phyloP scores from a whole-genome alignment of 768 basidiomycete genomes.

The Macrolepiota fuliginosa region DNA sequence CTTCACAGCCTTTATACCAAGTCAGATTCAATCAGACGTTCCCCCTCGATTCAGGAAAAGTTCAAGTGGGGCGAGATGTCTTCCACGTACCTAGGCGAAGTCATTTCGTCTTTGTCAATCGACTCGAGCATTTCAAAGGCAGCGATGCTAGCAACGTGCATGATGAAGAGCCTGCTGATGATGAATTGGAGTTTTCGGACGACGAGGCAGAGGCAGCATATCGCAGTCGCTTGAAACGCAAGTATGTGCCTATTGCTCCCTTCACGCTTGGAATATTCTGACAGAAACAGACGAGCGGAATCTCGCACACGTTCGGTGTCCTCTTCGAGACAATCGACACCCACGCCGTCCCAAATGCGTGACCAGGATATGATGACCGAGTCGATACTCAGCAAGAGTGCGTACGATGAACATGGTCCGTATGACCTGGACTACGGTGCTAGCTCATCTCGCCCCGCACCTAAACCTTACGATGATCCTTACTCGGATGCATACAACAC shows the following conservation, averaged over 20 bases:
- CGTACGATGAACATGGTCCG: slow-evolving; percentile 64
- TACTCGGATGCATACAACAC: slow-evolving; percentile 51
- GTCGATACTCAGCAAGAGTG: slow-evolving; percentile 47
- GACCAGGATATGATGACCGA: slow-evolving; percentile 53
- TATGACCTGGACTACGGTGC: slow-evolving; percentile 65
- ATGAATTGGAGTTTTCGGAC: slow-evolving; percentile 93
- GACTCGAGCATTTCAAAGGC: slow-evolving; percentile 71
- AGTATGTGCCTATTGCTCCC: slow-evolving; percentile 35
- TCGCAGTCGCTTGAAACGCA: slow-evolving; percentile 58
- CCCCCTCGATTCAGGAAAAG: slow-evolving; percentile 56
- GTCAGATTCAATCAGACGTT: slow-evolving; percentile 72
- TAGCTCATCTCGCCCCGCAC: slow-evolving; percentile 61
- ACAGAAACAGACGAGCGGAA: slow-evolving; percentile 40
- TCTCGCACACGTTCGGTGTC: slow-evolving; percentile 47
- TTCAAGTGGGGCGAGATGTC: slow-evolving; percentile 58
- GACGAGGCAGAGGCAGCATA: slow-evolving; percentile 86
- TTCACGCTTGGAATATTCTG: slow-evolving; percentile 5
- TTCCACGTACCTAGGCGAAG: slow-evolving; percentile 83
- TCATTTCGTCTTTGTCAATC: slow-evolving; percentile 77
- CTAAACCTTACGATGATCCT: slow-evolving; percentile 78
- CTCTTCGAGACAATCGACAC: slow-evolving; percentile 56
- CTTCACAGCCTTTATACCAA: slow-evolving; percentile 86
- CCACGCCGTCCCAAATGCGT: slow-evolving; percentile 49
- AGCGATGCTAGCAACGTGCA: slow-evolving; percentile 94
- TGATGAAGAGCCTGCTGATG: slow-evolving; percentile 90